Conservation (phyloP, 2,329 filamentous ascomycete species). For the Xylaria sp. region DNA sequence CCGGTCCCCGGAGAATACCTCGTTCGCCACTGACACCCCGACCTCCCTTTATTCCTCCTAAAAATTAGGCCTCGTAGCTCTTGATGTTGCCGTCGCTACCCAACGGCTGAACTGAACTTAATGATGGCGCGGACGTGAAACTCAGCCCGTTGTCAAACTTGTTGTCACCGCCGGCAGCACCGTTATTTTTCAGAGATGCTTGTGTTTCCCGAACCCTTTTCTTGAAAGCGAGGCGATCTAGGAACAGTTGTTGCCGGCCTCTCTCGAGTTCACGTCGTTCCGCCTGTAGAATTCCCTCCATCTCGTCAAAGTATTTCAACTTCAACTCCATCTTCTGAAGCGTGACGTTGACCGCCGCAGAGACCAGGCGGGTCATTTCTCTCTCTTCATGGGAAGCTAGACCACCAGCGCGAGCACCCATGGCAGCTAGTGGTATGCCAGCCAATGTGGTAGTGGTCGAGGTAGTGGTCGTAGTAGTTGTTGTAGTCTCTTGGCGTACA, state of each 20-base stretch:
- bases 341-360: slow-evolving; percentile 89
- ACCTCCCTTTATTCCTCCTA: slow-evolving; percentile 2
- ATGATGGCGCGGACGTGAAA: slow-evolving; percentile 51
- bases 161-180: slow-evolving; percentile 50
- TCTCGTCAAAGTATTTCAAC: slow-evolving; percentile 92
- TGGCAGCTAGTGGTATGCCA: slow-evolving; percentile 81
- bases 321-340: slow-evolving; percentile 95
- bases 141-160: slow-evolving; percentile 56
- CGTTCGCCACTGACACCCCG: slow-evolving; percentile 26
- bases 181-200: slow-evolving; percentile 66
- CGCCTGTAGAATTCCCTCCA: slow-evolving; percentile 88
- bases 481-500: slow-evolving; percentile 54
- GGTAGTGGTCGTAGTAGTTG: slow-evolving; percentile 53
- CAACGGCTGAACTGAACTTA: slow-evolving; percentile 54
- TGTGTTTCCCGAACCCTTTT: slow-evolving; percentile 83
- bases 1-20: slow-evolving; percentile 18
- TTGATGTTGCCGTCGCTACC: slow-evolving; percentile 60
- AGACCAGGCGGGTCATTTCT: slow-evolving; percentile 92
- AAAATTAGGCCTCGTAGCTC: slow-evolving; percentile 55
- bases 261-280: slow-evolving; percentile 92
- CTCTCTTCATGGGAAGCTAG: slow-evolving; percentile 96
- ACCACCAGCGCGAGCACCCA: slow-evolving; percentile 82
- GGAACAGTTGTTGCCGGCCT: slow-evolving; percentile 87
- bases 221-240: slow-evolving; percentile 89
- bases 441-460: slow-evolving; percentile 59